Conservation (phyloP, 75 land plant genomes). For the Picea sitchensis region DNA sequence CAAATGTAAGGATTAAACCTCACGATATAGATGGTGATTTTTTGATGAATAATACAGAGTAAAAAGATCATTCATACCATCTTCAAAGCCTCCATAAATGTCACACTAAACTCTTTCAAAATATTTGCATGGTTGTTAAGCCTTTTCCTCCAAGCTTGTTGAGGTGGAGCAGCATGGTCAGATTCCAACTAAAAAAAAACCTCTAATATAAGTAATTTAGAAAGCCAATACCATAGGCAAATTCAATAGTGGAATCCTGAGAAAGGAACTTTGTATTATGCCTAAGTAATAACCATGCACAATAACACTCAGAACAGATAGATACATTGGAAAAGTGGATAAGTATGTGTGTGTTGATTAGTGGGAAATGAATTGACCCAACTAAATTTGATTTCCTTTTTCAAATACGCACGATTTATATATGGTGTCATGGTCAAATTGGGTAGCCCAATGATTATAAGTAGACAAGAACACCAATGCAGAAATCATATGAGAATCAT, state of each 20-base stretch:
- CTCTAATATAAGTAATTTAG: neutral
- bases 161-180: conserved; percentile 91
- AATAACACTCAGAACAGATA: neutral
- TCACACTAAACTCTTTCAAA: conserved; percentile 85
- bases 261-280: neutral
- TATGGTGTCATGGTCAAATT: too few species aligned
- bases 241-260: neutral
- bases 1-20: neutral
- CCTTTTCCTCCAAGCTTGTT: conserved; percentile 91
- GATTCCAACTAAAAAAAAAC: conserved; percentile 61
- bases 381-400: too few species aligned
- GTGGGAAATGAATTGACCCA: too few species aligned
- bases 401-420: too few species aligned
- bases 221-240: neutral
- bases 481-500: too few species aligned
- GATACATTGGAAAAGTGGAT: too few species aligned
- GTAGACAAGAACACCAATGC: too few species aligned
- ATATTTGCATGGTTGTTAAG: conserved; percentile 86
- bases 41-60: conserved; percentile 5
- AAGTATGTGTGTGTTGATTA: too few species aligned
- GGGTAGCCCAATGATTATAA: too few species aligned
- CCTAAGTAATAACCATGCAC: neutral
- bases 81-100: conserved; percentile 83
- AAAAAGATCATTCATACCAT: conserved; percentile 57
- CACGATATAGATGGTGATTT: neutral